Evolutionary conservation across 2,329 filamentous ascomycete genomes (phyloP), one percentile per base, ranked within the genome.

Genomic region (Xylariaceae sp.): DNA sequence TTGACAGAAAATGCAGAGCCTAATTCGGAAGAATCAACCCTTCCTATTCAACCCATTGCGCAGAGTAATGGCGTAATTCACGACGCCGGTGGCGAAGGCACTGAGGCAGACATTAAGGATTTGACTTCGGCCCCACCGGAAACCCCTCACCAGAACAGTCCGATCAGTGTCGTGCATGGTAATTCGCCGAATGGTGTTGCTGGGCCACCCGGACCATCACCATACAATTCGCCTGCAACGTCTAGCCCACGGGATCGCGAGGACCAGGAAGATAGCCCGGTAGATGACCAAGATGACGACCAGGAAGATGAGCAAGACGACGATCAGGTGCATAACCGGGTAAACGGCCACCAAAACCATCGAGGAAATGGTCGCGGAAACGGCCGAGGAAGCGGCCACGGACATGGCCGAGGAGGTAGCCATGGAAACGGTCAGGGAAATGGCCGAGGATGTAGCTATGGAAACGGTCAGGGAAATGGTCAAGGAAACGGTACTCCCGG

Each of bases 81-180:
- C 29, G 3, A 11, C 19, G 32, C n/a, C 3, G 45, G 46, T 11
- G 27, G 27, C 5, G 44, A 53, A 41, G 29, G 37, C 46, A 27
- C 30, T 12, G 53, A 48, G 6, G 45, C 43, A n/a, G 56, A 56
- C 26, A 19, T 40, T 54, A 54, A 59, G 56, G 51, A 50, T 39
- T 12, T 42, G 27, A n/a, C 31, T 44, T 50, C 34, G 34, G 40
- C n/a, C 11, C 11, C 31, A 4, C 45, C 40, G n/a, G 34, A 34
- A 41, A 12, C 30, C 19, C 2, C 1, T 7, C 54, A 37, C 34
- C 27, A 47, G 7, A 56, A 54, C 42, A 44, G 40, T 2, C 44
- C 47, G 2, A 19, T 31, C 3, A 45, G 35, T 29, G 4, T 2
- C 6, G 46, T n/a, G 6, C 4, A 46, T 30, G 12, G 6, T 11